Evolutionary conservation across 176 grass and related monocot genomes (phyloP), one percentile per base, ranked within the genome.

Genomic region (Urochloa ruziziensis): DNA sequence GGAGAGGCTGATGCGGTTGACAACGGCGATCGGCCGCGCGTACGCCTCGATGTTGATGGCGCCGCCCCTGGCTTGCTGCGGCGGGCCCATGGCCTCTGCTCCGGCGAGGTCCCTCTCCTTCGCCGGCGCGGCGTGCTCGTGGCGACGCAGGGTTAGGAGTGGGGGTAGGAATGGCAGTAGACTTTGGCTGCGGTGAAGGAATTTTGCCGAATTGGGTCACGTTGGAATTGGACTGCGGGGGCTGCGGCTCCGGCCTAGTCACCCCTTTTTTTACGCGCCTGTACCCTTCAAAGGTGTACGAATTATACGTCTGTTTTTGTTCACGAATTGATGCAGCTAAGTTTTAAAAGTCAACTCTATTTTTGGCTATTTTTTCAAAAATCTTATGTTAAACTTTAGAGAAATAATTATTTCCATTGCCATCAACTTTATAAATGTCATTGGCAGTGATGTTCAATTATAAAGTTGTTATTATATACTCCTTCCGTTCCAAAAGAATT

Each of bases 1-100:
- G 5, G 86, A 73, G 37, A 99, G 91, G 61, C 89, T 84, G 85
- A 99, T 93, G 77, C 96, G 93, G 66, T 94, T 65, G 89, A 96
- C 96, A 73, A 99, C 89, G 82, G 82, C 80, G 83, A 99, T 92
- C 74, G 89, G 91, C 68, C 87, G 86, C 59, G 93, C 83, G 65
- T 54, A 83, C 24, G 82, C 84, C 84, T 91, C 78, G 80, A 98
- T 88, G 79, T 90, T 80, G 87, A 98, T 98, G 79, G 27, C 16
- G 27, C 81, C 63, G 60, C 81, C 82, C 76, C 81, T 88, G 52
- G 84, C 67, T 15, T 42, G 49, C 51, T 88, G 86, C 56, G 58
- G 70, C 19, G 86, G 71, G n/a, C 80, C 82, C 92, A 94, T 94
- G 68, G 77, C 80, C 40, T 48, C 63, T 56, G 28, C 58, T 62